phyloP scores from a whole-genome alignment of 2,329 filamentous ascomycete genomes.

The Colletotrichum filicis region DNA sequence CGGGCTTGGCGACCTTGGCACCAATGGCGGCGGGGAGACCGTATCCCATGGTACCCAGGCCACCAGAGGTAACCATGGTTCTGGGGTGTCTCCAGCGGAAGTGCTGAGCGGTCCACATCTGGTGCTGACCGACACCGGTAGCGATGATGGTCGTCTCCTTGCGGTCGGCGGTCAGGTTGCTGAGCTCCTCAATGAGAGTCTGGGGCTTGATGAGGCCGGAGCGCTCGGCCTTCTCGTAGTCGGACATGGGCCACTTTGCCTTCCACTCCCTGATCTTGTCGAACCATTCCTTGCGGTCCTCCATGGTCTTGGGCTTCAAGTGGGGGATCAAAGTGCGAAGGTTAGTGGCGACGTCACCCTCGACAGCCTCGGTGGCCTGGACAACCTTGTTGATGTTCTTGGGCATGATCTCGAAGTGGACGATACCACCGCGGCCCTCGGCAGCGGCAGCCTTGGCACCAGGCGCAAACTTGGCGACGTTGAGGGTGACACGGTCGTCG shows the following conservation, averaged over 20 bases:
- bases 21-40: conserved; percentile 95
- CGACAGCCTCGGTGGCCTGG: conserved; percentile 93
- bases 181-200: conserved; percentile 89
- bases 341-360: conserved; percentile 89
- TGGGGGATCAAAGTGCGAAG: conserved; percentile 79
- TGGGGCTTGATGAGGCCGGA: conserved; percentile 93
- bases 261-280: conserved; percentile 92
- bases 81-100: conserved; percentile 94
- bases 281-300: conserved; percentile 86
- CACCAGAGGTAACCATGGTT: conserved; percentile 96
- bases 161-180: conserved; percentile 80
- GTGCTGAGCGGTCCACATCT: conserved; percentile 99
- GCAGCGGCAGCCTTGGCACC: conserved; percentile 85
- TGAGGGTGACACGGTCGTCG: conserved; percentile 92
- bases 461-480: conserved; percentile 87
- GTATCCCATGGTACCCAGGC: conserved; percentile 90
- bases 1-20: conserved; percentile 82
- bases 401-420: conserved; percentile 98
- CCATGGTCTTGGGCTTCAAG: conserved; percentile 70
- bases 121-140: conserved; percentile 96
- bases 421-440: conserved; percentile 90
- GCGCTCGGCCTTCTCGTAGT: conserved; percentile 82
- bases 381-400: conserved; percentile 99
- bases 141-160: conserved; percentile 89
- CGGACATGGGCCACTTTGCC: conserved; percentile 83